Evolutionary conservation across 2,329 filamentous ascomycete genomes (phyloP).

Genomic region (Pseudogymnoascus sp.): DNA sequence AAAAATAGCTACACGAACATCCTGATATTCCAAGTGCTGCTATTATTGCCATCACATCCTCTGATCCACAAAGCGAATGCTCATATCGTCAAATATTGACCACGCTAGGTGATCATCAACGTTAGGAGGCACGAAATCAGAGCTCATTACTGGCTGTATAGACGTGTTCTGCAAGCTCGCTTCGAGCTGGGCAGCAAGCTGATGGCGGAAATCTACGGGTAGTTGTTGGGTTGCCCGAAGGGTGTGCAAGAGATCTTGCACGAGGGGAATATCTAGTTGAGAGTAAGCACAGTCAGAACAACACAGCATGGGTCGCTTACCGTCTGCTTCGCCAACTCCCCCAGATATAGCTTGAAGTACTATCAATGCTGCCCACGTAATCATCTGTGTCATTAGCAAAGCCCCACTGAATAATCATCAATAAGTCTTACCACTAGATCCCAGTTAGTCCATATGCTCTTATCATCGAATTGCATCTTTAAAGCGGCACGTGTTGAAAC

Average conservation of each 20-base stretch:
- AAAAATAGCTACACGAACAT: background rate
- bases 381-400: constrained; percentile 24
- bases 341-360: constrained; percentile 35
- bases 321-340: constrained; percentile 32
- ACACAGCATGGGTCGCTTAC: constrained; percentile 19
- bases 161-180: constrained; percentile 20
- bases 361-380: constrained; percentile 38
- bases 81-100: constrained; percentile 21
- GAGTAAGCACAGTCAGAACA: background rate
- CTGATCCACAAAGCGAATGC: constrained; percentile 12
- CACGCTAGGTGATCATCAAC: constrained; percentile 13
- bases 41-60: background rate
- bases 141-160: constrained; percentile 12
- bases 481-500: constrained; percentile 35
- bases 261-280: constrained; percentile 18
- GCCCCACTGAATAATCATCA: background rate
- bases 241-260: constrained; percentile 21
- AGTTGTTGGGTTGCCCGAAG: constrained; percentile 19
- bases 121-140: background rate
- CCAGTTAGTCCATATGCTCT: constrained; percentile 38
- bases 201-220: constrained; percentile 17
- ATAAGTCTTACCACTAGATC: constrained; percentile 28
- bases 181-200: constrained; percentile 19
- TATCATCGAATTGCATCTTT: constrained; percentile 33
- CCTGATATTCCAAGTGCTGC: background rate